Percentiles rank a stretch among this genome's conserved stretches.
These are phyloP conservation scores for Suhomyces sp. DNA, from an alignment of 805 yeast species.

Conservation along the genomic window DNA sequence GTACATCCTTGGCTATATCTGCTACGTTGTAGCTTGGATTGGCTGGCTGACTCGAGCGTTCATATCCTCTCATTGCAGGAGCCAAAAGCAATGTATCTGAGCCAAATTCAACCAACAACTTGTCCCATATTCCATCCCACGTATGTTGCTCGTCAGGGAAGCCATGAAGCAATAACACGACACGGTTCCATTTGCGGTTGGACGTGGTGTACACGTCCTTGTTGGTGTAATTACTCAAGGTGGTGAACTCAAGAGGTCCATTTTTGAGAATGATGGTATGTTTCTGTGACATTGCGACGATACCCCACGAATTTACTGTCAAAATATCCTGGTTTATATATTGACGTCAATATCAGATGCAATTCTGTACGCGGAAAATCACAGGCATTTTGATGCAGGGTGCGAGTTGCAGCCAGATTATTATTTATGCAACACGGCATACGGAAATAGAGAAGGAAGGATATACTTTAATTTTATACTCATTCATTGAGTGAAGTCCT, in stretches of 20 bases:
- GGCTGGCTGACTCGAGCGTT: slow-evolving; percentile 26
- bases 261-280: slow-evolving; percentile 6
- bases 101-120: slow-evolving; percentile 10
- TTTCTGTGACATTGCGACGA: background rate
- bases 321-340: background rate
- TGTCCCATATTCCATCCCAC: slow-evolving; percentile 22
- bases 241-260: slow-evolving; percentile 18
- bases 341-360: background rate
- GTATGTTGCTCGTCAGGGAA: slow-evolving; percentile 38
- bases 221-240: slow-evolving; percentile 16
- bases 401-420: background rate
- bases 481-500: too few species aligned
- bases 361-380: background rate
- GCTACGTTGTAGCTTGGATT: slow-evolving; percentile 22
- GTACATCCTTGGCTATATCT: slow-evolving; percentile 34
- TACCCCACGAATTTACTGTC: background rate
- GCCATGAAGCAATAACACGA: slow-evolving; percentile 10
- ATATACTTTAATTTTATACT: background rate
- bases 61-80: slow-evolving; percentile 40
- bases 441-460: background rate
- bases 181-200: slow-evolving; percentile 6
- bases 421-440: background rate
- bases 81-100: slow-evolving; percentile 21
- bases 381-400: background rate
- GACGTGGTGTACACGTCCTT: slow-evolving; percentile 12